These are phyloP conservation scores for Scheffersomyces segobiensis DNA, from an alignment of 1,139 yeast genomes.

Conservation along the genomic window DNA sequence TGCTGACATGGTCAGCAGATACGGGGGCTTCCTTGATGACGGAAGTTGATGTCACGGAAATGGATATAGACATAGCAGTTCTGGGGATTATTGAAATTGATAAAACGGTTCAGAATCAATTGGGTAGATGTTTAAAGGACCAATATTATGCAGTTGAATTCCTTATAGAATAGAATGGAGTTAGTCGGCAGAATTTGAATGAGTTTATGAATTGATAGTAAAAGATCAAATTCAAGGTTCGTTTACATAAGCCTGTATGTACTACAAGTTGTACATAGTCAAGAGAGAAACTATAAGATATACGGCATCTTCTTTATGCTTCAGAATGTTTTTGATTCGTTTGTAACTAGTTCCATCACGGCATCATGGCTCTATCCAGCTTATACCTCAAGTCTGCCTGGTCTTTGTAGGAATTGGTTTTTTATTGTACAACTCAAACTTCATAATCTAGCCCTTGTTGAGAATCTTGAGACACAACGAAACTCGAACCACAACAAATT, in stretches of 20 bases:
- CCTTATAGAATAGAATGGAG: background rate
- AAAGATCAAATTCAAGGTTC: background rate
- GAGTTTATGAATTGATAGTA: background rate
- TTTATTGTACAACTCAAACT: no score
- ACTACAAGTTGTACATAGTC: background rate
- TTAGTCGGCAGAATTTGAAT: no score
- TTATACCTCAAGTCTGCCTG: no score
- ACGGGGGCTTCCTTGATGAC: background rate
- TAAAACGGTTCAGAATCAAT: background rate
- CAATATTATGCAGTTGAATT: background rate
- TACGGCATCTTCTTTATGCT: background rate
- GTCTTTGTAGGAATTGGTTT: no score
- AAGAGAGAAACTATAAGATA: background rate
- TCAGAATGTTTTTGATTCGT: background rate
- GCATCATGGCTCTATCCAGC: no score
- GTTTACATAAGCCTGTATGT: background rate
- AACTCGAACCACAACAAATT: no score
- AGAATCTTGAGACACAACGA: no score
- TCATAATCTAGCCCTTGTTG: no score
- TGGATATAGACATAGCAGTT: background rate
- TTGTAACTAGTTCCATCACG: no score
- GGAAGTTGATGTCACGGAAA: background rate
- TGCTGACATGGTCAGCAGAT: background rate
- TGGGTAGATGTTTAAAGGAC: background rate
- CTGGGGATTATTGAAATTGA: background rate